phyloP scores from a whole-genome alignment of 306 rosid species.

The Luffa aegyptiaca region DNA sequence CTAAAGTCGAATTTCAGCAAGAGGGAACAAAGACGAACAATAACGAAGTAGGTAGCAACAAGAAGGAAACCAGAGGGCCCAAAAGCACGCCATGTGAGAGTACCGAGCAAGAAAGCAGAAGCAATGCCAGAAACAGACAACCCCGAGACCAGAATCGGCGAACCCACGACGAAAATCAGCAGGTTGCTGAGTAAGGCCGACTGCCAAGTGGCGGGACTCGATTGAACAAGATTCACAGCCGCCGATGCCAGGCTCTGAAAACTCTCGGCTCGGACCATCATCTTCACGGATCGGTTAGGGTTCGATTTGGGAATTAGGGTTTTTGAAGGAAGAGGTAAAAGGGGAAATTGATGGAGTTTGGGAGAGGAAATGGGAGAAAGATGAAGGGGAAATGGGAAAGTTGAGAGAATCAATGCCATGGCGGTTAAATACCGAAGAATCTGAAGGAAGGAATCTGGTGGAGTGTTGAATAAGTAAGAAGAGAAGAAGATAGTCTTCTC shows the following conservation, averaged over 20 bases:
- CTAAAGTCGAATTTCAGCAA: background rate
- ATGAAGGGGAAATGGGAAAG: slow-evolving; percentile 15
- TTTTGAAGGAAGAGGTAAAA: background rate
- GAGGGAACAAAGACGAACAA: slow-evolving; percentile 22
- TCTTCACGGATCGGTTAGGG: slow-evolving; percentile 12
- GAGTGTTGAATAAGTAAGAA: background rate
- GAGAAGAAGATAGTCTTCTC: background rate
- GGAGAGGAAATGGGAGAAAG: slow-evolving; percentile 15
- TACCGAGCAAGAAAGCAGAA: slow-evolving; percentile 86
- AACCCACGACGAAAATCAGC: slow-evolving; percentile 58
- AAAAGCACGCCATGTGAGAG: slow-evolving; percentile 98
- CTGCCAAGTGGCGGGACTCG: slow-evolving; percentile 79
- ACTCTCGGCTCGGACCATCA: slow-evolving; percentile 23
- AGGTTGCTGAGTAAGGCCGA: slow-evolving; percentile 60
- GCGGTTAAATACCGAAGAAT: background rate
- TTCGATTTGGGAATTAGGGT: slow-evolving; percentile 5
- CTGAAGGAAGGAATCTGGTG: background rate
- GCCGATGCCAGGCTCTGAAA: slow-evolving; percentile 38
- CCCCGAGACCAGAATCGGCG: slow-evolving; percentile 65
- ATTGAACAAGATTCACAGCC: slow-evolving; percentile 43
- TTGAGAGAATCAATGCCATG: slow-evolving; percentile 13
- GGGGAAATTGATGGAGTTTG: slow-evolving; percentile 12
- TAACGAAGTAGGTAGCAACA: slow-evolving; percentile 76
- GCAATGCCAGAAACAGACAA: slow-evolving; percentile 70
- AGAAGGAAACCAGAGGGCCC: slow-evolving; percentile 77